phyloP scores from a whole-genome alignment of 2,329 filamentous ascomycete genomes.

The Colletotrichum sp. region DNA sequence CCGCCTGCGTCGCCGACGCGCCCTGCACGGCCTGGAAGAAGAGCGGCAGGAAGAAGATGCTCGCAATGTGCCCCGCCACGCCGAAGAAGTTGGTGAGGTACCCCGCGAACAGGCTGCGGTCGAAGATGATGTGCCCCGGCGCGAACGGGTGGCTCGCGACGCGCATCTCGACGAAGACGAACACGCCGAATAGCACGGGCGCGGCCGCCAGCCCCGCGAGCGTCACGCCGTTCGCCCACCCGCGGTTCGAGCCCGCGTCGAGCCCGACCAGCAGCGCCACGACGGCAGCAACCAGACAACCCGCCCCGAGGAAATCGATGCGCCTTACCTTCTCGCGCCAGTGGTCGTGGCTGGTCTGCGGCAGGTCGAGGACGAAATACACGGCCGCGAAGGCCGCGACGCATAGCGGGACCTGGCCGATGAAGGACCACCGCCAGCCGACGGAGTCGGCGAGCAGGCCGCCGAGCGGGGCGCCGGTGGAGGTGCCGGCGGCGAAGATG shows the following conservation, averaged over 20 bases:
- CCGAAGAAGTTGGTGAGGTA: conserved; percentile 78
- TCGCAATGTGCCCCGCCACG: conserved; percentile 60
- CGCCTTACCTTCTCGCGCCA: conserved; percentile 70
- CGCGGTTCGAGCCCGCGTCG: conserved; percentile 75
- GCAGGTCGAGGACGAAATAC: conserved; percentile 65
- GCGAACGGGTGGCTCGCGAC: conserved; percentile 76
- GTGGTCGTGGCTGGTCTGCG: conserved; percentile 60
- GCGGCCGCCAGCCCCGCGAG: conserved; percentile 62
- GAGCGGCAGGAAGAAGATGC: conserved; percentile 76
- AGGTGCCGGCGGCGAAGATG: conserved; percentile 71
- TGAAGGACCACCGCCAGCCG: conserved; percentile 78
- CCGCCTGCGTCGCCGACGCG: conserved; percentile 66
- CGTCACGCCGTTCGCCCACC: conserved; percentile 67
- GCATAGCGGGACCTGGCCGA: conserved; percentile 73
- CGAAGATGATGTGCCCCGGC: conserved; percentile 75
- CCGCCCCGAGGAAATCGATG: conserved; percentile 77
- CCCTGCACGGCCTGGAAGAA: conserved; percentile 78
- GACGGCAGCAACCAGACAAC: conserved; percentile 69
- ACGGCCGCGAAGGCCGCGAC: conserved; percentile 69
- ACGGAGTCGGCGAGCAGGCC: conserved; percentile 75
- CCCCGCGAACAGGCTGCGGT: conserved; percentile 68
- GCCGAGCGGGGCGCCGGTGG: conserved; percentile 72
- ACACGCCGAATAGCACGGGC: conserved; percentile 65
- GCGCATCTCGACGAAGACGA: conserved; percentile 71
- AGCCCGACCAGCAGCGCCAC: conserved; percentile 71